phyloP scores from a whole-genome alignment of 345 rosid species.

The Eucalyptus caleyi region DNA sequence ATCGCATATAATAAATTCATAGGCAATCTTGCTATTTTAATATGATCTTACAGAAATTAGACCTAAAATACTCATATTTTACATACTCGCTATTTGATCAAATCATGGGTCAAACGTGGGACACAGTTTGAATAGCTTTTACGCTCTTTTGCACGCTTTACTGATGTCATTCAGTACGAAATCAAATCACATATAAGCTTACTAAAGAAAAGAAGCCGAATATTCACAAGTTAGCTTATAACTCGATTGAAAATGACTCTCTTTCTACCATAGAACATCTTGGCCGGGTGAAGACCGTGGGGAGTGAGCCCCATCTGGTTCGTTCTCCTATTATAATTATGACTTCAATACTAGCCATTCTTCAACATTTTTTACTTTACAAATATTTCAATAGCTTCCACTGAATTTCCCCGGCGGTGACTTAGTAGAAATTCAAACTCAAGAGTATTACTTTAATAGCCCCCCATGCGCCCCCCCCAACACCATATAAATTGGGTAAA shows the following conservation, averaged over 20 bases:
- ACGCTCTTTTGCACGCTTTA: background rate
- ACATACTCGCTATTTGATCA: background rate
- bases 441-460: background rate
- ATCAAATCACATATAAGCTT: background rate
- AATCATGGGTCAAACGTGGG: background rate
- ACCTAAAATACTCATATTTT: background rate
- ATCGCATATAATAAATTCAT: background rate
- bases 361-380: background rate
- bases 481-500: background rate
- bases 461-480: accelerated
- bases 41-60: background rate
- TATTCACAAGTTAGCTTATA: background rate
- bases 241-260: background rate
- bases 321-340: background rate
- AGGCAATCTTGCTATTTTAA: background rate
- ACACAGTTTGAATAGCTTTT: background rate
- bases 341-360: background rate
- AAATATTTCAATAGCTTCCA: background rate
- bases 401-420: background rate
- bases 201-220: background rate
- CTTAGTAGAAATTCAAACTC: background rate
- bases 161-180: background rate
- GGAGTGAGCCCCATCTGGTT: background rate
- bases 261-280: background rate
- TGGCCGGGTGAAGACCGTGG: background rate